Conservation (phyloP, 345 rosid genomes). For the Clausena lansium region DNA sequence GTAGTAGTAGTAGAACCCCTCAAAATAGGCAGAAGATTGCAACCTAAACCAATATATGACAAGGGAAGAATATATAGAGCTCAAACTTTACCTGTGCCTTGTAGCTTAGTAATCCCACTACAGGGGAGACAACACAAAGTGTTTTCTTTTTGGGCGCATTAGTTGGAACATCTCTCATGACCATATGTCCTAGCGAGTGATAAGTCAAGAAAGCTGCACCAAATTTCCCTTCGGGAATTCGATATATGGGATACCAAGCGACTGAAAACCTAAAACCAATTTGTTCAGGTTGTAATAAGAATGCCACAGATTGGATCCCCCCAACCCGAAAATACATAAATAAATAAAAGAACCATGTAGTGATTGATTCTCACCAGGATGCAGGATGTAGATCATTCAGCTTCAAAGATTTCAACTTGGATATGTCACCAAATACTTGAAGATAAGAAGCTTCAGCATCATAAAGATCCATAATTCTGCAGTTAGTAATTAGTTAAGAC, state of each 20-base stretch:
- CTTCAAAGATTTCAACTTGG: constrained; percentile 20
- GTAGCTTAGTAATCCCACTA: constrained; percentile 28
- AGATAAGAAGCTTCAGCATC: constrained; percentile 4
- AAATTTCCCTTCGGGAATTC: constrained; percentile 27
- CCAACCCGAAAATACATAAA: not conserved
- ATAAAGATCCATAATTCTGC: constrained; percentile 30
- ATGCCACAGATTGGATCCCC: not conserved
- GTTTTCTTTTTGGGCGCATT: constrained; percentile 10
- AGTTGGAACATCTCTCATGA: not conserved
- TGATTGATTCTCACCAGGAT: constrained; percentile 23
- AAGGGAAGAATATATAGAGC: not conserved
- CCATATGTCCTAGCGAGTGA: constrained; percentile 23
- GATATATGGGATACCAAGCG: constrained; percentile 35
- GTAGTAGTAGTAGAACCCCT: not conserved
- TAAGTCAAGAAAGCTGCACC: constrained; percentile 33
- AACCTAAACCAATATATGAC: not conserved
- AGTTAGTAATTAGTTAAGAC: not conserved
- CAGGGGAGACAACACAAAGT: constrained; percentile 16
- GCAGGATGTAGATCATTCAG: constrained; percentile 30
- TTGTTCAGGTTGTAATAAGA: not conserved
- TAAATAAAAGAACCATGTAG: not conserved
- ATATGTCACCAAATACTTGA: constrained; percentile 27
- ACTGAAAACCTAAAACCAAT: constrained; percentile 30
- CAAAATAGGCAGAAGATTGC: not conserved
- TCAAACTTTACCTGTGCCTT: constrained; percentile 18